Conservation (phyloP, 2,329 filamentous ascomycete species). For the Phyllosticta citriasiana region DNA sequence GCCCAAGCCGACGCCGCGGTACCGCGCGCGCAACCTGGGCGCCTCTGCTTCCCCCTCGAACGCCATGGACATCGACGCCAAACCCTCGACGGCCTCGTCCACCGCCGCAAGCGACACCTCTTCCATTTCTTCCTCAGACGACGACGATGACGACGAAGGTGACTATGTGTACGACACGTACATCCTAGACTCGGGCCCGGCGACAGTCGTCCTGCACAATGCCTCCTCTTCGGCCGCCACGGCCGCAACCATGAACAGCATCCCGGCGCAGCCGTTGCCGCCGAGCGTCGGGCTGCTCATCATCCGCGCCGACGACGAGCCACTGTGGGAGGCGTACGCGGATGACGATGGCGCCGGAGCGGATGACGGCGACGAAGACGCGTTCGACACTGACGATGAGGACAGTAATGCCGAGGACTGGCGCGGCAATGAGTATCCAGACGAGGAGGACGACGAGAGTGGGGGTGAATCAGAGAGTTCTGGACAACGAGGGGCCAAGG, state of each 20-base stretch:
- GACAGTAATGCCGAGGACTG: slow-evolving; percentile 65
- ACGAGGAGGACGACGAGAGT: slow-evolving; percentile 58
- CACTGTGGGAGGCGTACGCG: slow-evolving; percentile 45
- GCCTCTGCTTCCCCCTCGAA: slow-evolving; percentile 10
- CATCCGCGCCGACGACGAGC: slow-evolving; percentile 41
- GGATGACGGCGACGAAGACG: slow-evolving; percentile 18
- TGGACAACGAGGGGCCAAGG: not conserved
- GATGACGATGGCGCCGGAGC: slow-evolving; percentile 44
- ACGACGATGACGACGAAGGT: slow-evolving; percentile 44
- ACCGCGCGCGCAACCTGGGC: slow-evolving; percentile 23
- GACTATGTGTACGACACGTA: slow-evolving; percentile 56
- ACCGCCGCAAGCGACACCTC: not conserved
- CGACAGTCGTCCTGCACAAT: not conserved
- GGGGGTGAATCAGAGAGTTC: too few species aligned
- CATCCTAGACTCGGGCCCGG: slow-evolving; percentile 33
- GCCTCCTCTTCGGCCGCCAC: not conserved
- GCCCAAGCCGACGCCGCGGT: slow-evolving; percentile 25
- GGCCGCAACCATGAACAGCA: slow-evolving; percentile 26
- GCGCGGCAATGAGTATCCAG: slow-evolving; percentile 70
- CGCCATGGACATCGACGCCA: slow-evolving; percentile 24
- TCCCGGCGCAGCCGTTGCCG: slow-evolving; percentile 20
- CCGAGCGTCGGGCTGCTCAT: slow-evolving; percentile 33
- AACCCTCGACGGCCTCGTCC: not conserved
- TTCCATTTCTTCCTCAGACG: slow-evolving; percentile 31
- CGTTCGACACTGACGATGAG: slow-evolving; percentile 51